Percentiles rank a stretch among this genome's conserved stretches.
phyloP scores from a whole-genome alignment of 1,284 basidiomycete genomes.

The Sphagnurus paluster region DNA sequence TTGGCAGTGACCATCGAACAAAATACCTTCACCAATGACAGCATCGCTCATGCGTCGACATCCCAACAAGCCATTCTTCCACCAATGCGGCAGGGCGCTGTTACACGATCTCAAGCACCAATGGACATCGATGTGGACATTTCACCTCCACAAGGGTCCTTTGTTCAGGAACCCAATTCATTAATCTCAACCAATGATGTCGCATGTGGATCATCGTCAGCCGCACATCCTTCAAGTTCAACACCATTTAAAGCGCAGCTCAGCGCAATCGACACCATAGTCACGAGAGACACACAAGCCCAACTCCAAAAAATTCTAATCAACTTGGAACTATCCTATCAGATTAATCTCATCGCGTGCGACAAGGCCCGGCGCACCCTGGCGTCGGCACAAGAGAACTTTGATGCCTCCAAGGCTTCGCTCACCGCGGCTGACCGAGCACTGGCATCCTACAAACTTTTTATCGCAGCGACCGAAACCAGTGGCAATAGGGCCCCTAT shows the following conservation, averaged over 20 bases:
- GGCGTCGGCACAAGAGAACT: conserved; percentile 5
- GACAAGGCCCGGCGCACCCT: not conserved
- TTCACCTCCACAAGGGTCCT: not conserved
- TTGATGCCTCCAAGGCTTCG: conserved; percentile 4
- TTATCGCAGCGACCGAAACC: not conserved
- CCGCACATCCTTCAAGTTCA: not conserved
- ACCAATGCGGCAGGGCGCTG: too few species aligned
- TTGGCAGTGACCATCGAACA: too few species aligned
- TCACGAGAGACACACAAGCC: not conserved
- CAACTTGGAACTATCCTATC: not conserved
- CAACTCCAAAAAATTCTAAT: not conserved
- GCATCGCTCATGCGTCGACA: too few species aligned
- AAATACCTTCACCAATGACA: too few species aligned
- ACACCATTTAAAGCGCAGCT: not conserved
- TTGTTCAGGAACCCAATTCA: too few species aligned
- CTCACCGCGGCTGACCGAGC: conserved; percentile 3
- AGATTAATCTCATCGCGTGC: not conserved
- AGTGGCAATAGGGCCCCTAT: too few species aligned
- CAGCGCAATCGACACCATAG: not conserved
- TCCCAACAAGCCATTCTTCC: too few species aligned
- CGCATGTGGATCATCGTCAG: not conserved
- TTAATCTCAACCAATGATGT: too few species aligned
- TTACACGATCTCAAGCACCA: not conserved
- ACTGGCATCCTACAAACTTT: not conserved
- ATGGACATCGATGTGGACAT: not conserved